Base-by-base conservation (phyloP, 1,284 basidiomycete species). In the Phylloboletellus chloephorus region DNA sequence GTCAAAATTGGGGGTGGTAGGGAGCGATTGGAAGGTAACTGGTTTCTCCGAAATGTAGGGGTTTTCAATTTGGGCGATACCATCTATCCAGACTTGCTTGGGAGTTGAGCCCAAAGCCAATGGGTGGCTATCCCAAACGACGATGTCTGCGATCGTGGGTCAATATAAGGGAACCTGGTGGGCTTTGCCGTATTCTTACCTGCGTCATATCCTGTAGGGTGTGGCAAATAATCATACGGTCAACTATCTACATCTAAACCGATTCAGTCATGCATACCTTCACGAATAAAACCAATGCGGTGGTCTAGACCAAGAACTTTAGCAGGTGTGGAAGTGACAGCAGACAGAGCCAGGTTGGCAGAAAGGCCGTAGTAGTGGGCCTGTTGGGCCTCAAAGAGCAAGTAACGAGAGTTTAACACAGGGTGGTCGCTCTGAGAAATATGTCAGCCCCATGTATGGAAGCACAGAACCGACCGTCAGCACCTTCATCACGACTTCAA, bases 321-420 rank as follows among this genome's bases (percentile, higher is more conserved):
- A 1, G 92, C 90, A 2, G 92, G 81, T 9, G 81, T 84, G 1
- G 82, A 78, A 0, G 81, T 95, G 12, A 95, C 82, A 3, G 87
- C 71, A 3, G 80, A 71, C 8, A 92, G 63, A 5, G 84, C 82
- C 20, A 82, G 61, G 49, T 81, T 69, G 9, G 66, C 61, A 1
- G 74, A 61, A 26, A 85, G 65, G 8, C 80, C 79, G 51, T 79
- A 94, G 58, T 85, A 85, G 55, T 92, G 81, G 2, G 86, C 89
- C 60, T 93, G 88, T 43, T 89, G 87, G 0, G 92, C 91, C 63
- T 96, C 91, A 55, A 81, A 82, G 2, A 91, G 59, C 8, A 96
- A 67, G 57, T 81, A 79, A 5, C 92, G 75, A 22, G 85, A 87
- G 57, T 94, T 82, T 13, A 91, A 48, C 1, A 82, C 79, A 10